Conservation (phyloP, 768 basidiomycete species). For the Boletales sp. region DNA sequence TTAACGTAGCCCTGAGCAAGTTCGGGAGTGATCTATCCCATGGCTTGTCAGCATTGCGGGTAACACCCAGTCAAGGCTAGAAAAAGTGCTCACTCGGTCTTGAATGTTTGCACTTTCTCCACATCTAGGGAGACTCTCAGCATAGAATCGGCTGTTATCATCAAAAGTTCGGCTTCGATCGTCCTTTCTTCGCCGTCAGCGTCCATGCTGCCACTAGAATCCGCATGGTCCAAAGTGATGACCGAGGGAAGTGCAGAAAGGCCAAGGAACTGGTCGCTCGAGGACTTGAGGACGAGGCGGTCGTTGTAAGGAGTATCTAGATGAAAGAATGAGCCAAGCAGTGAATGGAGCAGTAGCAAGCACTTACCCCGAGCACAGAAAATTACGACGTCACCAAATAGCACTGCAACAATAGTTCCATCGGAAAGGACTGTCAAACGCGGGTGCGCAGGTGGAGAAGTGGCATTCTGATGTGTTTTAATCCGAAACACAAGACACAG, state of each 20-base stretch:
- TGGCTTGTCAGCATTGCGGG: conserved; percentile 1
- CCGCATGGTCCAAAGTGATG: conserved; percentile 19
- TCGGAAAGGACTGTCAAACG: conserved; percentile 57
- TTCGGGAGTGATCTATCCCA: conserved; percentile 60
- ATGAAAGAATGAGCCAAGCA: not conserved
- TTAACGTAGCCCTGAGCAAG: conserved; percentile 76
- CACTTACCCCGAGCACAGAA: conserved; percentile 61
- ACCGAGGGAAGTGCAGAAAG: conserved; percentile 46
- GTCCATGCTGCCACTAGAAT: conserved; percentile 10
- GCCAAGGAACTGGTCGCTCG: conserved; percentile 67
- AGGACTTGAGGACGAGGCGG: conserved; percentile 67
- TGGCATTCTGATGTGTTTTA: conserved; percentile 46
- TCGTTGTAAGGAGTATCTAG: conserved; percentile 69
- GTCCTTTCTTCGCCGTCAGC: conserved; percentile 2
- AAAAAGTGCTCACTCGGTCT: conserved; percentile 51
- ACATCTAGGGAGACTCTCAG: conserved; percentile 62
- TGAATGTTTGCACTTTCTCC: conserved; percentile 58
- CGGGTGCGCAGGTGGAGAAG: conserved; percentile 70
- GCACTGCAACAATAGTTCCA: conserved; percentile 57
- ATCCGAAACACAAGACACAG: not conserved
- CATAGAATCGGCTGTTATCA: conserved; percentile 64
- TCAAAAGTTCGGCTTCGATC: conserved; percentile 20
- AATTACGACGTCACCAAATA: conserved; percentile 76
- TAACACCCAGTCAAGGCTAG: not conserved
- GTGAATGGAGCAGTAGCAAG: not conserved